Evolutionary conservation across 192 early-diverging fungal genomes (phyloP).

Genomic region (Lobosporangium transversale): DNA sequence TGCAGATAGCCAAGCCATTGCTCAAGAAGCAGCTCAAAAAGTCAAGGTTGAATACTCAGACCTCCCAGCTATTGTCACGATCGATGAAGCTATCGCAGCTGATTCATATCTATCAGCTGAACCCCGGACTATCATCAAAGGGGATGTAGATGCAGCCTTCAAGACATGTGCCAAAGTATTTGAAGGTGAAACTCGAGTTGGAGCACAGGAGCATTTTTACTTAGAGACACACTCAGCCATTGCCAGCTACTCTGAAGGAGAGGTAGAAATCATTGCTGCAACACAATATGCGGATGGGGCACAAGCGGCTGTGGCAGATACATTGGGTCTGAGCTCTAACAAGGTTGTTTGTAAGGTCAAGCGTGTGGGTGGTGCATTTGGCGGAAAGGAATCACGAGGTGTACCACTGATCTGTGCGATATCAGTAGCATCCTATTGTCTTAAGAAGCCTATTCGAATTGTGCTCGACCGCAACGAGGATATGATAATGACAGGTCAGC

Average conservation of each 20-base stretch:
- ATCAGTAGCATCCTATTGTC: conserved; percentile 75
- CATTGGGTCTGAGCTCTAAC: conserved; percentile 75
- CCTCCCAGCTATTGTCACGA: conserved; percentile 73
- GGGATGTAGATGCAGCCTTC: conserved; percentile 69
- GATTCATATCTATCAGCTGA: conserved; percentile 67
- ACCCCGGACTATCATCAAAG: conserved; percentile 59
- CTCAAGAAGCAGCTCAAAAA: conserved; percentile 71
- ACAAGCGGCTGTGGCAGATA: conserved; percentile 71
- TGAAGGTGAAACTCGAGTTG: conserved; percentile 62
- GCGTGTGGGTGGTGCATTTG: conserved; percentile 89
- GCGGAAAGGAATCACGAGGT: conserved; percentile 77
- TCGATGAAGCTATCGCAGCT: conserved; percentile 79
- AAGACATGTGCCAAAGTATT: conserved; percentile 59
- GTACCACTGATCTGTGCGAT: conserved; percentile 71
- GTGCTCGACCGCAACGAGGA: conserved; percentile 87
- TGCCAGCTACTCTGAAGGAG: conserved; percentile 77
- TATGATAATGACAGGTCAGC: conserved; percentile 75
- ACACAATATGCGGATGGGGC: conserved; percentile 83
- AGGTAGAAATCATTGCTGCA: conserved; percentile 78
- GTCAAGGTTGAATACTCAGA: conserved; percentile 79
- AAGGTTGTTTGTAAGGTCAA: conserved; percentile 80
- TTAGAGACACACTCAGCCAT: conserved; percentile 79
- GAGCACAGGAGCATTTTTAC: conserved; percentile 88
- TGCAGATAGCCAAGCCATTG: conserved; percentile 70
- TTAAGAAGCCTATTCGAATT: conserved; percentile 70